These are phyloP conservation scores for Epithele typhae DNA, from an alignment of 768 basidiomycete genomes.

Conservation along the genomic window DNA sequence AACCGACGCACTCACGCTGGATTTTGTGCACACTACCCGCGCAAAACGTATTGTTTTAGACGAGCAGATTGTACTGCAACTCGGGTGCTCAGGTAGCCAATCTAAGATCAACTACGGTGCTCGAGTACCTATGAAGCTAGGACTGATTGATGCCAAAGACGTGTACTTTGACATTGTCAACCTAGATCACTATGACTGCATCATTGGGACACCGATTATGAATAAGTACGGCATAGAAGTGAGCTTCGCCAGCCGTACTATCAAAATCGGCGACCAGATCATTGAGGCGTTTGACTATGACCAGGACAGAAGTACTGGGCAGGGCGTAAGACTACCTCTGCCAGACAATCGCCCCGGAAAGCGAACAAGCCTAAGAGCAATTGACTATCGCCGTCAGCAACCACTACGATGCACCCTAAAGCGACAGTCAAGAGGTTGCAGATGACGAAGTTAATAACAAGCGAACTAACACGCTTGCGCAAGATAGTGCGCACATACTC, in stretches of 20 bases:
- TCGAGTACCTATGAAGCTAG: constrained; percentile 8
- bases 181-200: constrained; percentile 27
- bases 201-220: constrained; percentile 25
- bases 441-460: too few species aligned
- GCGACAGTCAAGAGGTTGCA: too few species aligned
- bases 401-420: too few species aligned
- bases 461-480: too few species aligned
- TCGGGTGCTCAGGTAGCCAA: constrained; percentile 30
- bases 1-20: constrained; percentile 19
- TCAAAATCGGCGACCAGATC: too few species aligned
- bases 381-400: too few species aligned
- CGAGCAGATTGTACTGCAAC: constrained; percentile 22
- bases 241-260: background rate
- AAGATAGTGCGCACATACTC: too few species aligned
- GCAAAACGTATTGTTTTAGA: constrained; percentile 10
- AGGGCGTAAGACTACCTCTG: too few species aligned
- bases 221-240: constrained; percentile 4
- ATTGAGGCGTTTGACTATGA: too few species aligned
- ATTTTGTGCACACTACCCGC: constrained; percentile 16
- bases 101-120: constrained; percentile 27
- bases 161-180: constrained; percentile 7
- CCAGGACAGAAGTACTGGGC: too few species aligned
- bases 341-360: too few species aligned
- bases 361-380: too few species aligned
- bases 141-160: background rate